A percentile compares a stretch with the other conserved stretches of the same genome.
Evolutionary conservation across 164 flowering plant species (phyloP).

Genomic region (Chloranthus sessilifolius): DNA sequence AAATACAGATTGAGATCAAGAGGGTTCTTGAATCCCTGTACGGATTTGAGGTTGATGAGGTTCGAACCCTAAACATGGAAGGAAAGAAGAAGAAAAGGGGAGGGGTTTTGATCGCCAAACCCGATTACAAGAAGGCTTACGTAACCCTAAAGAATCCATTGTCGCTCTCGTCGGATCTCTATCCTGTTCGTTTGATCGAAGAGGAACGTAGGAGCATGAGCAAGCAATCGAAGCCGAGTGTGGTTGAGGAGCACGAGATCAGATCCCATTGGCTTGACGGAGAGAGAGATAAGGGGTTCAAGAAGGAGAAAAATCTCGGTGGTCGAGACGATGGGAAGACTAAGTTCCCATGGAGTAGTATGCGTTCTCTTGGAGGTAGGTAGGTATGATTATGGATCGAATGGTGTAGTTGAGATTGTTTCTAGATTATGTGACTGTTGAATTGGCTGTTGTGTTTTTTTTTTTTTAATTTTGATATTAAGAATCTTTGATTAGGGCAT

Average conservation of each 20-base stretch:
- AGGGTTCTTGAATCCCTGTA: constrained; percentile 15
- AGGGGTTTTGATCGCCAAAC: constrained; percentile 17
- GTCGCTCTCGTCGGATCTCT: constrained; percentile 11
- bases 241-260: constrained; percentile 8
- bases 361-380: constrained; percentile 12
- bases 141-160: constrained; percentile 16
- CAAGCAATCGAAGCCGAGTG: constrained; percentile 8
- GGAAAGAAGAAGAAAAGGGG: constrained; percentile 21
- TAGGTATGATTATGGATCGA: no score
- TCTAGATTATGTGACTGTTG: no score
- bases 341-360: constrained; percentile 21
- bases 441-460: no score
- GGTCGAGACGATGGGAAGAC: constrained; percentile 4
- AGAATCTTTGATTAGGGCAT: no score
- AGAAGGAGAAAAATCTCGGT: not conserved
- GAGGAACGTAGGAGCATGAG: constrained; percentile 11
- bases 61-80: constrained; percentile 17
- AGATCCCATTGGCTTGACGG: constrained; percentile 17
- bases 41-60: constrained; percentile 19
- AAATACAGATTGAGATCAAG: constrained; percentile 22
- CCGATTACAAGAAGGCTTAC: constrained; percentile 20
- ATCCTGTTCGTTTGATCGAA: constrained; percentile 10
- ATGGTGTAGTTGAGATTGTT: no score
- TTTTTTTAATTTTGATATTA: no score
- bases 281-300: not conserved